phyloP scores from a whole-genome alignment of 192 early-diverging fungal genomes.

The Spizellomyces punctatus region DNA sequence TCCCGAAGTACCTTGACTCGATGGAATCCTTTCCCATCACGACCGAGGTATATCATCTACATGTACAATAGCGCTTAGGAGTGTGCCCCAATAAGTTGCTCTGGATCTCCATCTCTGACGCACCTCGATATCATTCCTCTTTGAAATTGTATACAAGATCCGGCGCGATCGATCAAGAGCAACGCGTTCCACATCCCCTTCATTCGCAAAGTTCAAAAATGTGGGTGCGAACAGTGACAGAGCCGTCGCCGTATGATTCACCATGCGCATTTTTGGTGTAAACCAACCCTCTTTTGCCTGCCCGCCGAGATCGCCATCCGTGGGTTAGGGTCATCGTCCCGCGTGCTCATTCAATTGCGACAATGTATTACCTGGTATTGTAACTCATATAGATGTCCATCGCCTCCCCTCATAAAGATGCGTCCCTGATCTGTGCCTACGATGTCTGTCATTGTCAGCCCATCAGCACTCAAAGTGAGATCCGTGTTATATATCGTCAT shows the following conservation, averaged over 20 bases:
- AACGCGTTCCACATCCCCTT: conserved; percentile 57
- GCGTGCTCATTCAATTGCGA: neutral
- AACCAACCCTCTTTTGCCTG: conserved; percentile 85
- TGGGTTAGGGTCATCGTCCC: neutral
- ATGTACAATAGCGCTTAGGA: too few species aligned
- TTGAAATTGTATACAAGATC: conserved; percentile 71
- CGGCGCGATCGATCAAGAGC: conserved; percentile 68
- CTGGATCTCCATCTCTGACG: neutral
- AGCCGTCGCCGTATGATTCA: conserved; percentile 70
- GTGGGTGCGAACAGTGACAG: conserved; percentile 75
- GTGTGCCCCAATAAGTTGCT: too few species aligned
- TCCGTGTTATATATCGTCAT: conserved; percentile 80
- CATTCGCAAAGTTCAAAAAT: conserved; percentile 41
- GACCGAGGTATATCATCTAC: conserved; percentile 62
- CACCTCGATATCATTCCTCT: conserved; percentile 71
- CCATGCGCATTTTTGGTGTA: conserved; percentile 71
- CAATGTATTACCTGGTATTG: conserved; percentile 64
- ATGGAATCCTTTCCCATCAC: conserved; percentile 57
- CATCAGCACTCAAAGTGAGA: conserved; percentile 78
- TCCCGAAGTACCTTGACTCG: conserved; percentile 30
- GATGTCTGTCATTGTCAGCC: conserved; percentile 79
- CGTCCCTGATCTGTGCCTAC: conserved; percentile 77
- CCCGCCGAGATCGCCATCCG: neutral
- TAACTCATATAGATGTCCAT: conserved; percentile 88
- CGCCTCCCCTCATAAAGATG: conserved; percentile 87